Conservation (phyloP, 2,329 filamentous ascomycete genomes). For the Diaporthe velutina region DNA sequence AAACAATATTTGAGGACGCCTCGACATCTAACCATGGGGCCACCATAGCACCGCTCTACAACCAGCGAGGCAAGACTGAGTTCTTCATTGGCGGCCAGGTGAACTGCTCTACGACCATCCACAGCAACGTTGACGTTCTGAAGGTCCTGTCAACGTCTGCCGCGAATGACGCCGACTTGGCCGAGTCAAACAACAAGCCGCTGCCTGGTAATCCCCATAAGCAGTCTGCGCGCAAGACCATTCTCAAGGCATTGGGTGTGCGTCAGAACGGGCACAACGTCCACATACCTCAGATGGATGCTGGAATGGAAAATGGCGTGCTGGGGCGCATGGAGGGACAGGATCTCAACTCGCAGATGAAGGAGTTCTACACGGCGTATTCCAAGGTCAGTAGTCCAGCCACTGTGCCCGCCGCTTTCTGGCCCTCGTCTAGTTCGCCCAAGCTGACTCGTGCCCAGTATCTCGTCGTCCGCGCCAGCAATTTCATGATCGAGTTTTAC, state of each 20-base stretch:
- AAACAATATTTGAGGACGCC: not conserved
- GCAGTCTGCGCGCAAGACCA: conserved; percentile 32
- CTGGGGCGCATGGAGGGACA: conserved; percentile 46
- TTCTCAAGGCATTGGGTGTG: conserved; percentile 40
- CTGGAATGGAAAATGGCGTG: conserved; percentile 45
- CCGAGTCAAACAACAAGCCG: conserved; percentile 27
- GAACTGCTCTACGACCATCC: conserved; percentile 67
- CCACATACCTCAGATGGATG: conserved; percentile 26
- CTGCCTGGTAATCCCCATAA: not conserved
- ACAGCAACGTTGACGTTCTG: conserved; percentile 63
- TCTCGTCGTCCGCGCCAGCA: conserved; percentile 43
- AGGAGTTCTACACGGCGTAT: conserved; percentile 47
- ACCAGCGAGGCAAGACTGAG: conserved; percentile 59
- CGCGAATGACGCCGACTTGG: not conserved
- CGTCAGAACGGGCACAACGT: conserved; percentile 11
- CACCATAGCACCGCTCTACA: conserved; percentile 56
- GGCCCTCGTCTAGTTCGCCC: not conserved
- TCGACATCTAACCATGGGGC: not conserved
- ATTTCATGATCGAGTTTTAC: conserved; percentile 45
- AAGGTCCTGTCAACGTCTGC: conserved; percentile 32
- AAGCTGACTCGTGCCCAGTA: conserved; percentile 33
- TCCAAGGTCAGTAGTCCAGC: conserved; percentile 41
- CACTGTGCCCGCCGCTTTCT: not conserved
- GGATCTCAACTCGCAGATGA: conserved; percentile 45
- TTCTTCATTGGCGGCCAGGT: conserved; percentile 70